Base-by-base conservation (phyloP, 805 yeast species). In the Starmerella floris region DNA sequence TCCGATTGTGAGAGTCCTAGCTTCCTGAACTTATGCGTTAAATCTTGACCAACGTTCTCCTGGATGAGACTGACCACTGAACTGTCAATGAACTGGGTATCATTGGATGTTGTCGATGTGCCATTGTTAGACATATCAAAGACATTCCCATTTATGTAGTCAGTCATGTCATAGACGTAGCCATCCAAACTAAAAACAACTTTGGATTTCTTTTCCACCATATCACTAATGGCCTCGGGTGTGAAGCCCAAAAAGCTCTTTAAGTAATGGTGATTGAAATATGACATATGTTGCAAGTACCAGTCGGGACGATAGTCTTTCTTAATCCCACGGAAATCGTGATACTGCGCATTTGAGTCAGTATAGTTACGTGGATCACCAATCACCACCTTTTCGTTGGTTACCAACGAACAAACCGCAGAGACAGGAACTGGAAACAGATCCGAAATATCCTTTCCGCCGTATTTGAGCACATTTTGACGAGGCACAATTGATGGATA, bases 261-360 rank as follows among this genome's bases (percentile, higher is more conserved):
- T 35, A 55, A 49, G 47, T 59, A 65, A 42, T 62, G 54, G n/a
- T 48, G 39, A 35, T 62, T 57, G 50, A 65, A 51, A 35, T 52
- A 57, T 19, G 50, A 40, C 64, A 65, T 61, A 45, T 60, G 59
- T 44, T 62, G 61, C 21, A 58, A 49, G 40, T 63, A 65, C 69
- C 69, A 65, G 42, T 64, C 68, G 2, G 69, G 69, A 3, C 68
- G 55, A 21, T 58, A 63, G 40, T 64, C 68, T 34, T 58, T 55
- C 11, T 6, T 36, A 43, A 56, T 62, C 23, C 52, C 53, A n/a
- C 69, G 48, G 54, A 65, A 65, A 42, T 65, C 69, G 41, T 65
- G 69, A 40, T 64, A 65, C 28, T 40, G 46, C 1, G 66, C 67
- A 40, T 64, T 65, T 17, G 53, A 32, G 42, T 65, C 69, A 1